phyloP scores from a whole-genome alignment of 208 protist species.

The Acanthamoeba royreba region DNA sequence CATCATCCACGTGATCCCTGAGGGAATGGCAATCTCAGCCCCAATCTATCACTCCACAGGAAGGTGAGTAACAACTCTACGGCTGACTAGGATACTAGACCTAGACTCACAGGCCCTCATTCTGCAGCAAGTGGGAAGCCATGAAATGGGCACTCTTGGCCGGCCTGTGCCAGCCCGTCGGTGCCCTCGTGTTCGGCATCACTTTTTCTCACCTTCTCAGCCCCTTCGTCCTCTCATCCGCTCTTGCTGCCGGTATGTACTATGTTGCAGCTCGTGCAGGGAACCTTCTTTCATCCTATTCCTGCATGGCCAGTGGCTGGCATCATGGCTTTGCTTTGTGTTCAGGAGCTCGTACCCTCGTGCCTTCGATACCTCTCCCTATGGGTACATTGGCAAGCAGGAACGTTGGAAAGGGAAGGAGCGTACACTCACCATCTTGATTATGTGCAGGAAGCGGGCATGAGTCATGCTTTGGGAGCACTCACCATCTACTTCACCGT shows the following conservation, averaged over 20 bases:
- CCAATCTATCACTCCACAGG: conserved; percentile 44
- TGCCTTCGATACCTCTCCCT: conserved; percentile 52
- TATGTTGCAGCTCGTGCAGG: too few species aligned
- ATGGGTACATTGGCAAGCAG: too few species aligned
- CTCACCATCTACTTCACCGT: background rate
- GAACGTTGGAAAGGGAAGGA: too few species aligned
- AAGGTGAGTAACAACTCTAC: background rate
- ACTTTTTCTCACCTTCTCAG: conserved; percentile 49
- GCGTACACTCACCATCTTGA: background rate
- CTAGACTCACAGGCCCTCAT: background rate
- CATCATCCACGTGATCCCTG: conserved; percentile 62
- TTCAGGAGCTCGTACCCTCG: conserved; percentile 54
- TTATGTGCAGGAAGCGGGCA: background rate
- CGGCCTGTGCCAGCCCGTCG: conserved; percentile 59
- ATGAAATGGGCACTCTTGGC: conserved; percentile 55
- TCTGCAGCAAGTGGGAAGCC: conserved; percentile 58
- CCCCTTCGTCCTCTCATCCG: conserved; percentile 46
- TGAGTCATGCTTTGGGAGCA: background rate
- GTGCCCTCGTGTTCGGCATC: conserved; percentile 59
- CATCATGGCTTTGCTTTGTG: conserved; percentile 60
- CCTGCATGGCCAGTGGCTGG: conserved; percentile 60
- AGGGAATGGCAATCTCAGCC: conserved; percentile 61
- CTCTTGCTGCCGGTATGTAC: conserved; percentile 45
- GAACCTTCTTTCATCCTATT: too few species aligned
- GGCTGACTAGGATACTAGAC: background rate